Conservation (phyloP, 495 filamentous ascomycete genomes). For the Letharia columbiana region DNA sequence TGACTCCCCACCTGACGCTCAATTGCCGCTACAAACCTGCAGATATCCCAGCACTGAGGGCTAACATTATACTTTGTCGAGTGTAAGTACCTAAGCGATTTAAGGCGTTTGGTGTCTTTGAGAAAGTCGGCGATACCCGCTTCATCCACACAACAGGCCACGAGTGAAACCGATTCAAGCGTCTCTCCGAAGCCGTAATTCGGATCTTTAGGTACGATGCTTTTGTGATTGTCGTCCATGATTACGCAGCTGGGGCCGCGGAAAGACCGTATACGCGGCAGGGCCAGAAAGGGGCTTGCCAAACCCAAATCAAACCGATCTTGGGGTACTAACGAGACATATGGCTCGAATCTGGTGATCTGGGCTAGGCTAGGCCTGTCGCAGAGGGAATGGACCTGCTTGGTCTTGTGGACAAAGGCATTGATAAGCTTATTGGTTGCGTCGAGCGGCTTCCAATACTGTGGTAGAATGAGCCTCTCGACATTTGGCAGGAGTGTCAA, state of each 20-base stretch:
- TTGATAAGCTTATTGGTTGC: constrained; percentile 28
- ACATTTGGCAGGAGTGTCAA: constrained; percentile 34
- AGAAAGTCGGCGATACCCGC: constrained; percentile 33
- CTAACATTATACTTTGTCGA: constrained; percentile 19
- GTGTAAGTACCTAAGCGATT: constrained; percentile 30
- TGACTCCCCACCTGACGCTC: constrained; percentile 30
- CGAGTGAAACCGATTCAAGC: constrained; percentile 26
- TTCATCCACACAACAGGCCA: constrained; percentile 29
- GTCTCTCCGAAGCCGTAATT: constrained; percentile 22
- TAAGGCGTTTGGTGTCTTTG: constrained; percentile 30
- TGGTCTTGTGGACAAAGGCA: constrained; percentile 24
- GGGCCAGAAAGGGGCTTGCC: constrained; percentile 28
- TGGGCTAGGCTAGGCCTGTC: constrained; percentile 24
- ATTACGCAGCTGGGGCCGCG: constrained; percentile 24
- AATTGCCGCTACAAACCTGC: constrained; percentile 32
- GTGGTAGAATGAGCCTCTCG: constrained; percentile 27
- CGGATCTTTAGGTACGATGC: constrained; percentile 21
- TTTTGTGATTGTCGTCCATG: constrained; percentile 20
- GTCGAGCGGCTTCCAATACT: constrained; percentile 24
- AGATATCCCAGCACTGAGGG: constrained; percentile 31
- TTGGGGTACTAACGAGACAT: constrained; percentile 15
- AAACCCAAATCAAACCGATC: constrained; percentile 25
- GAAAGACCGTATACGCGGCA: constrained; percentile 29
- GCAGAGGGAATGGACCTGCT: constrained; percentile 15
- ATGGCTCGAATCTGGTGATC: constrained; percentile 26